Evolutionary conservation across 2,329 filamentous ascomycete genomes (phyloP).

Genomic region (Coniochaeta ligniaria): DNA sequence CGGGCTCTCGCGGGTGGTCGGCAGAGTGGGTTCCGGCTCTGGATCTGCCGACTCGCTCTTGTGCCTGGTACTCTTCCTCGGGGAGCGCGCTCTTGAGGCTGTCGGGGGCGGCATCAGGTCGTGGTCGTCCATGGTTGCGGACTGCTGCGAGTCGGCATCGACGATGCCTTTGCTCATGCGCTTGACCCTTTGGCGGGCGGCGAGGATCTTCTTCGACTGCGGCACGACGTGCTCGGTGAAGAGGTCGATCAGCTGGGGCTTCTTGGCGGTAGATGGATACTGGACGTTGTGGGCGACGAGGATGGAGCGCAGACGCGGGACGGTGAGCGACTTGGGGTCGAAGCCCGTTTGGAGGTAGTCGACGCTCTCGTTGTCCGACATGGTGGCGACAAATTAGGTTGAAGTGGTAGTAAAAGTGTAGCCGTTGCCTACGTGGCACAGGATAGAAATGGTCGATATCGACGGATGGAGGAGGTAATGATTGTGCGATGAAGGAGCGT

Average conservation of each 20-base stretch:
- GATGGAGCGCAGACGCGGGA: conserved; percentile 84
- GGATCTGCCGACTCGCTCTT: conserved; percentile 43
- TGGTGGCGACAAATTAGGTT: conserved; percentile 18
- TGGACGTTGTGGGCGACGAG: conserved; percentile 81
- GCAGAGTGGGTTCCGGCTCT: conserved; percentile 23
- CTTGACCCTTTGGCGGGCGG: conserved; percentile 69
- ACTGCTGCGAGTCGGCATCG: conserved; percentile 53
- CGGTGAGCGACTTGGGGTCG: conserved; percentile 74
- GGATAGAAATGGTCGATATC: background rate
- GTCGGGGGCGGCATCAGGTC: conserved; percentile 42
- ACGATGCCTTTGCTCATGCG: conserved; percentile 82
- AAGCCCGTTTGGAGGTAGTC: conserved; percentile 86
- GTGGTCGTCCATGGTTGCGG: conserved; percentile 53
- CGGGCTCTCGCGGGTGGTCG: conserved; percentile 34
- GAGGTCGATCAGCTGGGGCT: conserved; percentile 76
- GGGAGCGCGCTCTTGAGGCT: conserved; percentile 44
- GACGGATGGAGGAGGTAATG: background rate
- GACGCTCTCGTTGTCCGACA: conserved; percentile 59
- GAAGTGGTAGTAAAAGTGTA: background rate
- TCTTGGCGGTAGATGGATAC: conserved; percentile 88
- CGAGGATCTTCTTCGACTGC: conserved; percentile 69
- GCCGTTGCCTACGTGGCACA: background rate
- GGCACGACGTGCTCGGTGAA: conserved; percentile 75
- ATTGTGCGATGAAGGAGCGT: background rate
- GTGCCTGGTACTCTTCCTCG: conserved; percentile 45